Conservation (phyloP, 2,329 filamentous ascomycete species). For the Pseudogymnoascus sp. region DNA sequence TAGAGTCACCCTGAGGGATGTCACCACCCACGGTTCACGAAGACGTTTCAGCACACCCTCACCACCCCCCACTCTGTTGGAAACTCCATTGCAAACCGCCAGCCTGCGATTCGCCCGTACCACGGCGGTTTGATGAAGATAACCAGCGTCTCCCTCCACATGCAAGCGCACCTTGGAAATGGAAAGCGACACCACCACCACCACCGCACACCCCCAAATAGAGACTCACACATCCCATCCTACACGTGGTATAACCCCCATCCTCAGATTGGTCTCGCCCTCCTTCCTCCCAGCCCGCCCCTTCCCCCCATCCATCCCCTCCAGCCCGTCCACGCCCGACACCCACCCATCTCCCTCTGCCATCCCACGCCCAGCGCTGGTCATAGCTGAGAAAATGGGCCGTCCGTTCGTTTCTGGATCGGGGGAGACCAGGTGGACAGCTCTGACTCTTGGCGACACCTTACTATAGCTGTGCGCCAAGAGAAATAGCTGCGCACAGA, state of each 20-base stretch:
- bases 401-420: background rate
- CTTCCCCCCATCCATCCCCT: background rate
- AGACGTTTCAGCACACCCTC: background rate
- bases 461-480: too few species aligned
- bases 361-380: background rate
- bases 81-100: background rate
- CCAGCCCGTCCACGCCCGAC: background rate
- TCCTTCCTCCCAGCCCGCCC: background rate
- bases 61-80: background rate
- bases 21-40: background rate
- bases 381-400: background rate
- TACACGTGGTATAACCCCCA: background rate
- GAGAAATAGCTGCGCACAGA: background rate
- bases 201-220: background rate
- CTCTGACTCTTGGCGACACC: too few species aligned
- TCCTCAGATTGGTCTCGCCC: background rate
- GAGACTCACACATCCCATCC: background rate
- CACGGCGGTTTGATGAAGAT: background rate
- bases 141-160: background rate
- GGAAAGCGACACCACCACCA: background rate
- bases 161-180: background rate
- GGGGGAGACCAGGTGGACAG: background rate
- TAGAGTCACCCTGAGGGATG: too few species aligned
- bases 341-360: background rate
- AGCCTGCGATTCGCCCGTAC: background rate